Base-by-base conservation (phyloP, 2,329 filamentous ascomycete genomes). In the Stagonosporopsis chrysanthemi region DNA sequence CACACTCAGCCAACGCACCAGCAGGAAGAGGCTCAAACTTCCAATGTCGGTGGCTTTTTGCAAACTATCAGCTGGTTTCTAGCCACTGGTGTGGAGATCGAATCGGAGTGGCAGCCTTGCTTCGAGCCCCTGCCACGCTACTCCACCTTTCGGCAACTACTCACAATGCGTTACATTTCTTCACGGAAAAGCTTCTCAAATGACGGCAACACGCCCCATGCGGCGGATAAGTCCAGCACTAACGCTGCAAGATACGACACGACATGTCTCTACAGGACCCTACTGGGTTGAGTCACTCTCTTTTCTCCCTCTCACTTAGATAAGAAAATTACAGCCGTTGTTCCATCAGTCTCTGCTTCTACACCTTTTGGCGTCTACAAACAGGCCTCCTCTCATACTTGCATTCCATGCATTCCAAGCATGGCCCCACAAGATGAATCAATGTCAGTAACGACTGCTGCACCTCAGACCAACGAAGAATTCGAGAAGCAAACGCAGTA, bases 101-200 rank as follows among this genome's bases (percentile, higher is more conserved):
- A 33, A 22, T 49, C 55, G 48, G 44, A 53, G 15, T 40, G n/a
- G 26, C 26, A 45, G 17, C 17, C 33, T 52, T 53, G 51, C 54
- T 60, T 64, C 63, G 60, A 61, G 50, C 24, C 53, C 58, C 40
- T 62, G 56, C 51, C 44, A 47, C 52, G 55, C 60, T 61, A 63
- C 61, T 67, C 67, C 66, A 57, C 62, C 58, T 58, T 60, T 65
- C 64, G 68, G 68, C 64, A 67, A 63, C 52, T 39, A 40, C 48
- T 53, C 53, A 50, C 54, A 56, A 45, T 65, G 58, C 46, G 54
- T 50, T 55, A 54, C 52, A 63, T 67, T 54, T 67, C 62, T 68
- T 67, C 64, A 58, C 71, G 70, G 70, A 72, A 73, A 73, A 72
- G 68, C 61, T 26, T 47, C 53, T 62, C 54, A 58, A 61, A 66